Percentiles rank a stretch among this genome's conserved stretches.
Conservation (phyloP, 2,329 filamentous ascomycete genomes). For the Nectriaceae sp. region DNA sequence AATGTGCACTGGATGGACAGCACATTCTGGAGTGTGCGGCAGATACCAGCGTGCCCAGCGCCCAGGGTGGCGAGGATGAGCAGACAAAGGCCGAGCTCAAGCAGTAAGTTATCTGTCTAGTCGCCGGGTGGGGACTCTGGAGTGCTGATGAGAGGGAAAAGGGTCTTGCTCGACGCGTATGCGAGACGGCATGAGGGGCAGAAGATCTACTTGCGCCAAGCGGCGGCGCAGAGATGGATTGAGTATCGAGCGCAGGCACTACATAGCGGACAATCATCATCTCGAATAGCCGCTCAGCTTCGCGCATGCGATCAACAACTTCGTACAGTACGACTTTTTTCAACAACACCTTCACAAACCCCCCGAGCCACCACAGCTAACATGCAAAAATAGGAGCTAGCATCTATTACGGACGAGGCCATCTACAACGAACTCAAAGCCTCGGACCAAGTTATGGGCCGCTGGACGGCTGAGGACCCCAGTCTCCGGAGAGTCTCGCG, state of each 20-base stretch:
- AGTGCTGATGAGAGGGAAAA: constrained; percentile 27
- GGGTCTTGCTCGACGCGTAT: constrained; percentile 61
- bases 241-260: constrained; percentile 55
- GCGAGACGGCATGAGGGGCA: constrained; percentile 63
- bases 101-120: constrained; percentile 49
- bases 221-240: constrained; percentile 61
- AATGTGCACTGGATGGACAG: constrained; percentile 64
- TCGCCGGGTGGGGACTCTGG: neutral
- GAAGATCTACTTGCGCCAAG: constrained; percentile 65
- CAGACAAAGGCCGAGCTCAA: constrained; percentile 63
- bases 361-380: constrained; percentile 5
- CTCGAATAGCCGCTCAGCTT: constrained; percentile 50
- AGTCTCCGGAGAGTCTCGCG: constrained; percentile 57
- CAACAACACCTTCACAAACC: neutral
- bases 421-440: constrained; percentile 58
- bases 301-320: constrained; percentile 58
- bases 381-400: constrained; percentile 48
- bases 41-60: constrained; percentile 58
- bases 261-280: constrained; percentile 50
- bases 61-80: constrained; percentile 56
- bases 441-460: constrained; percentile 56
- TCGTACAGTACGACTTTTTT: constrained; percentile 50
- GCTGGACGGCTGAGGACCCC: constrained; percentile 66
- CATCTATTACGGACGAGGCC: constrained; percentile 58
- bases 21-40: constrained; percentile 66